Base-by-base conservation (phyloP, 257 asterid species). In the Gentiana dahurica region DNA sequence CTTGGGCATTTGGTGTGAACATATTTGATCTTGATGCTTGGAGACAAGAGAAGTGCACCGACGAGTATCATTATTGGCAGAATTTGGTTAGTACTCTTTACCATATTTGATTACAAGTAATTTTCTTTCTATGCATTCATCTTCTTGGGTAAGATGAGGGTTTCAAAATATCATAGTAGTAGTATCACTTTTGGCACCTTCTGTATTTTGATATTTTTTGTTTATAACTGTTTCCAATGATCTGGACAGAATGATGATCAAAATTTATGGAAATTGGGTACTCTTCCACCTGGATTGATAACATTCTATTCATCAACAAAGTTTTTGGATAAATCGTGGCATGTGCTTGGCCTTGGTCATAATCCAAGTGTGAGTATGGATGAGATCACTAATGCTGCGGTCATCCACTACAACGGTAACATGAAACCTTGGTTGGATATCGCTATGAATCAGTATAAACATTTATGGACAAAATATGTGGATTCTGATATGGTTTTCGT, bases 381-480 rank as follows among this genome's bases (percentile, higher is more conserved):
- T 63, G 96, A 91, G 65, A 87, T 91, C 48, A 78, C 80, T 55
- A 87, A 81, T 61, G 96, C 96, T 63, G 98, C 98, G 1, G 93
- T 87, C 36, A 85, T 91, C 65, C 98, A 91, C 70, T 91, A 82
- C 77, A 87, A 86, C 49, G 98, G 98, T 58, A 94, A 87, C 70
- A 91, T 91, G 96, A 91, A 91, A 71, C 98, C 98, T 34, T 91
- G 98, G 98, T 85, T 91, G 70, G 98, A 91, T 72, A 91, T 91
- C 56, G 98, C 86, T 62, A 79, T 87, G 96, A 91, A 91, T 69
- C 83, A 73, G 37, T 91, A 85, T 76, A 91, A 91, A 82, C 79
- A 79, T 61, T 87, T 91, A 34, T 91, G 98, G 98, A 91, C 92
- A 9, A 91, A 87, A 72, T 87, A 91, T 64, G 83, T 91, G 38